Conservation (phyloP, 352 stramenopile genomes). For the Thalassiosira pacifica region DNA sequence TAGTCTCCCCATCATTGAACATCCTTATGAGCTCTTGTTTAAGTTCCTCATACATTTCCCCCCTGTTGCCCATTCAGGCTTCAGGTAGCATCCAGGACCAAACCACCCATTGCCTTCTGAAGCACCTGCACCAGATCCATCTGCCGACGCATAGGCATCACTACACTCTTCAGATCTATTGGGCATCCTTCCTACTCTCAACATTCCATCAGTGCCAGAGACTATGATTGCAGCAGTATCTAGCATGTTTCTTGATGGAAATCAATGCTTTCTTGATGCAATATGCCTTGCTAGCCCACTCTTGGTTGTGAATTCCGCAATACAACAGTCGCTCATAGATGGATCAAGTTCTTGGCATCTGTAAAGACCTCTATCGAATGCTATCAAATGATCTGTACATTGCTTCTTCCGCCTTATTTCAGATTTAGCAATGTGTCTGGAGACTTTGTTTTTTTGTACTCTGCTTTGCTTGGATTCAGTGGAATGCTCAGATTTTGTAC, state of each 20-base stretch:
- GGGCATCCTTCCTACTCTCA: not conserved
- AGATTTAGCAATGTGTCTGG: not conserved
- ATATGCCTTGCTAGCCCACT: not conserved
- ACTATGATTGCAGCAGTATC: not conserved
- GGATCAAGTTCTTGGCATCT: not conserved
- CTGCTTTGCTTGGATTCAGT: slow-evolving; percentile 9
- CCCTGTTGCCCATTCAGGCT: too few relatives aligned
- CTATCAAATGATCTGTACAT: not conserved
- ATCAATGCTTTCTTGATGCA: slow-evolving; percentile 1
- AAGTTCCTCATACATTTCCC: not conserved
- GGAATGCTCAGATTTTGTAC: not conserved
- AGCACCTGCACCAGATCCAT: not conserved
- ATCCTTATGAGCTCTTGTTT: slow-evolving; percentile 2
- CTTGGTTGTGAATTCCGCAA: not conserved
- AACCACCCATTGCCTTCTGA: too few relatives aligned
- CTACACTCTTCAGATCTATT: too few relatives aligned
- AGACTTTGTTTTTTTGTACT: not conserved
- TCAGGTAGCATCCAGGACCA: too few relatives aligned
- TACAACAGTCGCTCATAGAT: not conserved
- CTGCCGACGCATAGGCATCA: too few relatives aligned
- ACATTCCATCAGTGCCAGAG: not conserved
- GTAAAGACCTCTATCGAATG: not conserved
- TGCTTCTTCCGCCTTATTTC: not conserved
- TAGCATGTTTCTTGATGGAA: not conserved
- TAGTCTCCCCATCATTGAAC: not conserved